Base-by-base conservation (phyloP, 441 rosid genomes). In the Populus hybrid region DNA sequence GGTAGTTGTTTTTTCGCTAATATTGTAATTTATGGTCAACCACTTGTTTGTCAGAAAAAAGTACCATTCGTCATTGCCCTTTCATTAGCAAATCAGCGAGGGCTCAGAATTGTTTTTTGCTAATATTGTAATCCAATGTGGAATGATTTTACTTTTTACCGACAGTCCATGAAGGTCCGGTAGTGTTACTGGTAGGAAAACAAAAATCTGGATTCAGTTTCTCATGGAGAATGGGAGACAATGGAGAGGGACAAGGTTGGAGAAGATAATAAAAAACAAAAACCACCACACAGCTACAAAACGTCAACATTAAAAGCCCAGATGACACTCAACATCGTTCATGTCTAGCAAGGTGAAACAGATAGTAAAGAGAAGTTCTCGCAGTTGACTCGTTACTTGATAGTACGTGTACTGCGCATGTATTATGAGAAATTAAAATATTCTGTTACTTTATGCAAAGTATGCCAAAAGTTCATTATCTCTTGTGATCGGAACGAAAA, bases 1-100 rank as follows among this genome's bases (percentile, higher is more conserved):
- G 4, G 32, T 20, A 5, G 42, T 18, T 10, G 26, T 63, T 36
- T 36, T 18, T 18, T 40, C 1, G 24, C 35, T 40, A 14, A 50
- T 81, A 70, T 59, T 32, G 75, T 4, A 30, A 20, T 26, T 63
- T 35, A 40, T 4, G 34, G 85, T 77, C 83, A 79, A 73, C 80
- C 53, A 61, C 61, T 76, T 76, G 57, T 46, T 10, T 46, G 28
- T 21, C 42, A 21, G 6, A n/a, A 40, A 40, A 59, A 59, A 36
- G 18, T 18, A 26, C 35, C 61, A 5, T 6, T 53, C 61, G 8
- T 64, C 8, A 23, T 38, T 75, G 20, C 1, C 23, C 5, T 61
- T 21, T 23, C 21, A 8, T 40, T 23, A 23, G 23, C n/a, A 30
- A 74, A 63, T 10, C 50, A 40, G 57, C 2, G 61, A 18, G 61